Evolutionary conservation across 257 asterid genomes (phyloP), one percentile per base, ranked within the genome.

Genomic region (Ballota nigra): DNA sequence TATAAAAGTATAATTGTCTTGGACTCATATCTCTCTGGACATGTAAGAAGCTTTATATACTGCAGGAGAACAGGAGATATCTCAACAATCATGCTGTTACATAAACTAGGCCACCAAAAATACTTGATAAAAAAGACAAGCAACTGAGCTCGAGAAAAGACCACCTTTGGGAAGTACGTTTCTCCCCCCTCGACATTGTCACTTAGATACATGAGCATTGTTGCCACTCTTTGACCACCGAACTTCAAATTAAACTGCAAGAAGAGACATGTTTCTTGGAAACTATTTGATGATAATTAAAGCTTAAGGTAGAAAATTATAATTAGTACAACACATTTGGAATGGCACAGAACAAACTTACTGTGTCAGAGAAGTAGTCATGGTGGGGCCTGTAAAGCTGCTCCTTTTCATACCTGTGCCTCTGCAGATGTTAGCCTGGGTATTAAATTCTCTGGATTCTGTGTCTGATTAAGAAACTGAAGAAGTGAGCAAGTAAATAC

Each of bases 401-500:
- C 72, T 79, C 57, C 84, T 87, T 85, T 78, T 89, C 96, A 78
- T 92, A 92, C 93, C 96, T 92, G 96, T 85, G 88, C 89, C 78
- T 78, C 88, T 80, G 89, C 89, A 83, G 82, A 86, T 88, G 90
- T 89, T 87, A 89, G 98, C 89, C 78, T 83, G 61, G 77, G 70
- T 34, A 81, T 76, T 76, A 79, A 81, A 78, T 73, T 70, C 74
- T 68, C 78, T 51, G 66, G 76, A 77, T 49, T 34, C 66, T 53
- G 52, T 65, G 66, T 72, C 41, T 43, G 34, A 73, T 80, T 36
- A 69, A 52, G 59, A 80, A 64, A 68, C 70, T 52, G 56, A 73
- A 75, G 53, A 69, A 68, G 52, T 38, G 20, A 13, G 28, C 22
- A 31, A n/a, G 40, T 57, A 29, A 43, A n/a, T 64, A 31, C 92